Evolutionary conservation across 2,329 filamentous ascomycete species (phyloP).

Genomic region (Diaporthe eres): DNA sequence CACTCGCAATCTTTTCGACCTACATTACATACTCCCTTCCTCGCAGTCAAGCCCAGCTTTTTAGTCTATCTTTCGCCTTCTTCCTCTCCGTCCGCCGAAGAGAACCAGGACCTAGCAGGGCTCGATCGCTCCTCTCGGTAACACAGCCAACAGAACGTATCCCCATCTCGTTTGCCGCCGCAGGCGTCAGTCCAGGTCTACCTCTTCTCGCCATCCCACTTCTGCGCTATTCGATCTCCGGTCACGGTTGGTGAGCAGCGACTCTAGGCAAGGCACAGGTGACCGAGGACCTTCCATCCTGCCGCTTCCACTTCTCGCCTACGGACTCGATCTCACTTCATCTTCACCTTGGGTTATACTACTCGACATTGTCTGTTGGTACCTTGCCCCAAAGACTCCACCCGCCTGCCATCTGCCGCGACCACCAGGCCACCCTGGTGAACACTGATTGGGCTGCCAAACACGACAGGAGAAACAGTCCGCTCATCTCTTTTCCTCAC

Average conservation of each 20-base stretch:
- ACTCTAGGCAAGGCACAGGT: conserved; percentile 8
- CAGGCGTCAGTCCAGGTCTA: conserved; percentile 21
- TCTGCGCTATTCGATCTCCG: conserved; percentile 25
- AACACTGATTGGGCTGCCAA: conserved; percentile 31
- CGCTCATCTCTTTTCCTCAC: conserved; percentile 24
- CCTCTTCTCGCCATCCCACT: conserved; percentile 33
- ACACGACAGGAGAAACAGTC: conserved; percentile 25
- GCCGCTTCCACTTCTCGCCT: conserved; percentile 2
- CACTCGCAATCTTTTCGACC: conserved; percentile 36
- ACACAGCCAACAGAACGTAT: conserved; percentile 34
- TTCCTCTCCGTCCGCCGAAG: conserved; percentile 17
- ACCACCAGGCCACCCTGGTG: conserved; percentile 31
- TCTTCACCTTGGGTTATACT: conserved; percentile 19
- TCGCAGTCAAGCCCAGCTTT: conserved; percentile 35
- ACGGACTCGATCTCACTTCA: conserved; percentile 27
- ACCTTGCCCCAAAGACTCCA: conserved; percentile 29
- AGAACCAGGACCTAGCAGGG: background rate
- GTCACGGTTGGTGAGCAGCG: conserved; percentile 31
- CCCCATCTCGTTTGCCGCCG: conserved; percentile 28
- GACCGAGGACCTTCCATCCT: conserved; percentile 7
- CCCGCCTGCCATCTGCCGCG: conserved; percentile 36
- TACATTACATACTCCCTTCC: conserved; percentile 37
- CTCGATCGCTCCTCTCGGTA: conserved; percentile 27
- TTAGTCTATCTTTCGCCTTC: conserved; percentile 25
- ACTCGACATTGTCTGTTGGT: conserved; percentile 32